Percentiles rank a stretch among this genome's conserved stretches.
Conservation (phyloP, 1,139 yeast species). For the Candida smagusa region DNA sequence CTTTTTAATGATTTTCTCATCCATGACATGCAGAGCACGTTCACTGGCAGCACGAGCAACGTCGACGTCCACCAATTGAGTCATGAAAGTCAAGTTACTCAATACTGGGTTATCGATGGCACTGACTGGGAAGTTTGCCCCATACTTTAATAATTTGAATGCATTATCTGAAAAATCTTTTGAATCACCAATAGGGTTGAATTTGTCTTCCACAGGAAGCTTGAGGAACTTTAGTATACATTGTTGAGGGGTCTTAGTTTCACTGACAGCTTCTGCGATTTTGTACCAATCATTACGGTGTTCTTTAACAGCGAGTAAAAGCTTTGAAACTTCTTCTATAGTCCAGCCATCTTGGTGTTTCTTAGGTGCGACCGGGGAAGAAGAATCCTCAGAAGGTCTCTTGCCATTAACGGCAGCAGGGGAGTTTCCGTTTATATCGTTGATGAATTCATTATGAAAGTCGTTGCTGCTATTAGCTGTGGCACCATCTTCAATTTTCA, state of each 20-base stretch:
- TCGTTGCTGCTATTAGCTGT: background rate
- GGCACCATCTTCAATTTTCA: constrained; percentile 18
- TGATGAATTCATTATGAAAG: background rate
- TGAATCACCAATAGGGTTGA: constrained; percentile 36
- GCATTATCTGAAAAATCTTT: constrained; percentile 19
- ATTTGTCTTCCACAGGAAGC: constrained; percentile 78
- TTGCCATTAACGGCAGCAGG: constrained; percentile 1
- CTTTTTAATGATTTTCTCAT: constrained; percentile 42
- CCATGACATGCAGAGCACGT: constrained; percentile 58
- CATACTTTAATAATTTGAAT: constrained; percentile 64
- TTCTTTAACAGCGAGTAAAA: constrained; percentile 62
- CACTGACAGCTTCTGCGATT: constrained; percentile 60
- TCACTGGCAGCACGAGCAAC: constrained; percentile 80
- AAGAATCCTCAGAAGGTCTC: constrained; percentile 11
- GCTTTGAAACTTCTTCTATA: constrained; percentile 51
- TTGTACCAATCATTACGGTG: constrained; percentile 71
- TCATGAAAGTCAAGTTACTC: constrained; percentile 83
- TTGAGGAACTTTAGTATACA: constrained; percentile 78
- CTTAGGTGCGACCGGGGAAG: constrained; percentile 19
- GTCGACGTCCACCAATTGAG: constrained; percentile 83
- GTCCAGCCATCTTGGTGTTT: constrained; percentile 64
- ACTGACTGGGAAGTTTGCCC: constrained; percentile 80
- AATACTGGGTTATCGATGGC: constrained; percentile 89
- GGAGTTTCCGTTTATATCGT: constrained; percentile 2
- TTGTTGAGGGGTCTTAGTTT: constrained; percentile 71